Evolutionary conservation across 2,329 filamentous ascomycete genomes (phyloP).

Genomic region (Venturia aucupariae): DNA sequence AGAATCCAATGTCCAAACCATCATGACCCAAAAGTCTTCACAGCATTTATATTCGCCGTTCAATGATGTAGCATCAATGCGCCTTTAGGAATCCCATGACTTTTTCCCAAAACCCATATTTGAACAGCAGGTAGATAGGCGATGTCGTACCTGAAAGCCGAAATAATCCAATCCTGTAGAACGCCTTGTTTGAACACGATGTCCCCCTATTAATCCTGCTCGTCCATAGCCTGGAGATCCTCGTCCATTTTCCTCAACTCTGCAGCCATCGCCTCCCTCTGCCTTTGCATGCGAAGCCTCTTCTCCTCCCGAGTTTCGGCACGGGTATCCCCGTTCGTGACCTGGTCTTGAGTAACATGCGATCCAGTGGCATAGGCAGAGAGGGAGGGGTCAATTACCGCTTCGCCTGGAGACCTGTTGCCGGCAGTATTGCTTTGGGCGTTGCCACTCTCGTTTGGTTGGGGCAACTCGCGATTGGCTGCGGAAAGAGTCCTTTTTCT

Average conservation of each 20-base stretch:
- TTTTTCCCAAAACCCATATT: not conserved
- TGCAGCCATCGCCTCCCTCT: constrained; percentile 24
- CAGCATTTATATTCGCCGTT: not conserved
- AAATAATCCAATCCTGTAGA: not conserved
- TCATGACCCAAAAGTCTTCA: not conserved
- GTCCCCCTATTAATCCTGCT: not conserved
- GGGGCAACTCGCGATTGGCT: not conserved
- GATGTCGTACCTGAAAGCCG: no score
- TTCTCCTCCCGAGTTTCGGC: constrained; percentile 23
- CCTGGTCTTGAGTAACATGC: not conserved
- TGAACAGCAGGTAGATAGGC: no score
- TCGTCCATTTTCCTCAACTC: constrained; percentile 26
- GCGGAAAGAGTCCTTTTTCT: constrained; percentile 30
- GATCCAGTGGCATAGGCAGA: not conserved
- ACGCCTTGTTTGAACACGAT: not conserved
- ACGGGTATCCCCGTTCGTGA: constrained; percentile 12
- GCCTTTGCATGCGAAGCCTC: constrained; percentile 23
- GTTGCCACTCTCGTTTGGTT: constrained; percentile 16
- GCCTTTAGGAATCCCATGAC: not conserved
- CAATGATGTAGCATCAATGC: not conserved
- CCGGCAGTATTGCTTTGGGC: not conserved
- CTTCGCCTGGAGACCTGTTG: not conserved
- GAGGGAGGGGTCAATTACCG: constrained; percentile 15
- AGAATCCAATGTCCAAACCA: not conserved
- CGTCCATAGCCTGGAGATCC: constrained; percentile 12